phyloP scores from a whole-genome alignment of 1,139 yeast species.

The Blastobotrys serpentis region DNA sequence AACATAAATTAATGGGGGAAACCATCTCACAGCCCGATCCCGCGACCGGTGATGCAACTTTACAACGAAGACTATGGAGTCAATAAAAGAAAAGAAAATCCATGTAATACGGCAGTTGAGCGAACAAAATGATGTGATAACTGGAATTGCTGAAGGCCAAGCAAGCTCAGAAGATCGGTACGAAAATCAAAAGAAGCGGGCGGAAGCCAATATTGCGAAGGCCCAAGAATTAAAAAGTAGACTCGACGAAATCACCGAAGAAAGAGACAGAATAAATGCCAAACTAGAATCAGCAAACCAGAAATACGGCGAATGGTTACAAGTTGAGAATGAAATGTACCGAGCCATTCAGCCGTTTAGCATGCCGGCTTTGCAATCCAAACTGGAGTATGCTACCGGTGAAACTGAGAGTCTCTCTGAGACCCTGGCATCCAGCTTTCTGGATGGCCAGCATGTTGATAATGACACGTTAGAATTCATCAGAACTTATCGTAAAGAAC shows the following conservation, averaged over 20 bases:
- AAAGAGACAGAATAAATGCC: slow-evolving; percentile 19
- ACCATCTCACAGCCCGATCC: no score
- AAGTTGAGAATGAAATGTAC: slow-evolving; percentile 43
- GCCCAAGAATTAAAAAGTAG: slow-evolving; percentile 25
- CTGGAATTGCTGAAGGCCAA: slow-evolving; percentile 23
- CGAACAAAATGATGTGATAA: slow-evolving; percentile 17
- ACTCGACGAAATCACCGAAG: slow-evolving; percentile 29
- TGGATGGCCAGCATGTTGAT: slow-evolving; percentile 26
- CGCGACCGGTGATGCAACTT: no score
- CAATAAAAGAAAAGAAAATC: slow-evolving; percentile 13
- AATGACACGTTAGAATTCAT: slow-evolving; percentile 42
- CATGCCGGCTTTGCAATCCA: slow-evolving; percentile 34
- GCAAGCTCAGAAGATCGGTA: slow-evolving; percentile 15
- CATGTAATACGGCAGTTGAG: slow-evolving; percentile 23
- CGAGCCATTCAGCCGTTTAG: slow-evolving; percentile 41
- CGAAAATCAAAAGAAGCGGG: slow-evolving; percentile 21
- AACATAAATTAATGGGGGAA: no score
- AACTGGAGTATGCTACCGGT: slow-evolving; percentile 34
- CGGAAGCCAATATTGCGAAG: slow-evolving; percentile 23
- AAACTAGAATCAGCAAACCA: slow-evolving; percentile 21
- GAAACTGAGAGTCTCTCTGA: slow-evolving; percentile 39
- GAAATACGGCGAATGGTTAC: slow-evolving; percentile 34
- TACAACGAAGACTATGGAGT: slow-evolving; percentile 1
- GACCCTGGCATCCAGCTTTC: slow-evolving; percentile 37
- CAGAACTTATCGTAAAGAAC: slow-evolving; percentile 44